Evolutionary conservation across 257 asterid species (phyloP).

Genomic region (Scutellaria minor): DNA sequence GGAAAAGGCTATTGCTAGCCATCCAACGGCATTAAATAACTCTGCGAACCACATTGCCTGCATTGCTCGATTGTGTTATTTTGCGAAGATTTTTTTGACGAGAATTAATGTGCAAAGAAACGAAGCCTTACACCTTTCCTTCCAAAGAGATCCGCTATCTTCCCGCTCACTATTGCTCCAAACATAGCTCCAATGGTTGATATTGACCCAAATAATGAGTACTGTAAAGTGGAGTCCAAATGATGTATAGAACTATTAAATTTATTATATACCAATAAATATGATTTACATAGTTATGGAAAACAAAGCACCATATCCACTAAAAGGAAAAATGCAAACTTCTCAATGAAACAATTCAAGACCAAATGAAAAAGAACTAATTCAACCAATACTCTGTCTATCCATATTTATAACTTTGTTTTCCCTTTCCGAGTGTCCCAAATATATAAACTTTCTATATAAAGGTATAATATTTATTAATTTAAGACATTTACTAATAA

Average conservation of each 20-base stretch:
- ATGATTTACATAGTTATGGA: no score
- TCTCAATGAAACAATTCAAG: no score
- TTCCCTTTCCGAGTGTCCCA: no score
- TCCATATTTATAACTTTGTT: no score
- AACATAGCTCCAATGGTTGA: conserved; percentile 88
- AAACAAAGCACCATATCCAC: no score
- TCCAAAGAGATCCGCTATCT: conserved; percentile 77
- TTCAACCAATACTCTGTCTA: no score
- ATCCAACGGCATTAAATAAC: conserved; percentile 64
- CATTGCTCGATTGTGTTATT: conserved; percentile 29
- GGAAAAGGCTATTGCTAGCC: conserved; percentile 73
- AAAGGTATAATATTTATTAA: no score
- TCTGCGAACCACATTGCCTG: conserved; percentile 89
- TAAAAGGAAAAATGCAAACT: no score
- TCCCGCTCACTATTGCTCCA: conserved; percentile 87
- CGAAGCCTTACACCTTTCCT: conserved; percentile 70
- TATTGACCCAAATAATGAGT: conserved; percentile 85
- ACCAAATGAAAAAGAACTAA: no score
- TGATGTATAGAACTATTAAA: neutral
- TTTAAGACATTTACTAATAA: no score
- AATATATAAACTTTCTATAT: no score
- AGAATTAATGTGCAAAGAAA: neutral
- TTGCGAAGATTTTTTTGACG: neutral
- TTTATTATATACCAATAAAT: neutral
- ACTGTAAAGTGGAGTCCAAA: conserved; percentile 49